Evolutionary conservation across 1,284 basidiomycete species (phyloP).

Genomic region (Papiliotrema fonsecae): DNA sequence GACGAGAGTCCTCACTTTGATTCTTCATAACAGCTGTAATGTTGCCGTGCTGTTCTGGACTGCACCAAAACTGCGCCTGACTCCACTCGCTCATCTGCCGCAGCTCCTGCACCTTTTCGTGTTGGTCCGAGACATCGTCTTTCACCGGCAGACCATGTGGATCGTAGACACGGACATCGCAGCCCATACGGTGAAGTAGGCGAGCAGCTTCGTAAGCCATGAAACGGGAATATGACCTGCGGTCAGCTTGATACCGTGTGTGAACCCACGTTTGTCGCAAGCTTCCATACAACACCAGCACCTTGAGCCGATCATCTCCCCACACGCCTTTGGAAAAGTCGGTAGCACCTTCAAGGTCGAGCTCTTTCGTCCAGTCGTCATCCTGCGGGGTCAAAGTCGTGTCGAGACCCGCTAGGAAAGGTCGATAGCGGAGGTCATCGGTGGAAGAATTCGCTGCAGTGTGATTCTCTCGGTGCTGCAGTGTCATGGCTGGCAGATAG

Average conservation of each 20-base stretch:
- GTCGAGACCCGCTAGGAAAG: too few species aligned
- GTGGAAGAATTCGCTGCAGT: too few species aligned
- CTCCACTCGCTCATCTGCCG: slow-evolving; percentile 32
- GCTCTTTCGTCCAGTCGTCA: slow-evolving; percentile 11
- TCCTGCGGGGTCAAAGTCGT: not conserved
- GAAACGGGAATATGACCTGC: slow-evolving; percentile 43
- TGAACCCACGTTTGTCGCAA: slow-evolving; percentile 32
- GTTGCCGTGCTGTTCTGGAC: slow-evolving; percentile 45
- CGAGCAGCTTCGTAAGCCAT: slow-evolving; percentile 44
- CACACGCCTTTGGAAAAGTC: slow-evolving; percentile 1
- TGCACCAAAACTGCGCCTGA: slow-evolving; percentile 44
- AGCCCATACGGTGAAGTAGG: slow-evolving; percentile 36
- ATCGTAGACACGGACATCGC: slow-evolving; percentile 43
- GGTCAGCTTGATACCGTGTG: not conserved
- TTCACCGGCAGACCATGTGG: slow-evolving; percentile 44
- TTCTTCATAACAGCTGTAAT: slow-evolving; percentile 48
- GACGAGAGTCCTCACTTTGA: slow-evolving; percentile 24
- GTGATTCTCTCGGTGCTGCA: too few species aligned
- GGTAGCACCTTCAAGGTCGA: slow-evolving; percentile 8
- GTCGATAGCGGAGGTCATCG: too few species aligned
- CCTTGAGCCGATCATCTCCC: slow-evolving; percentile 13
- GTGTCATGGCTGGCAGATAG: too few species aligned
- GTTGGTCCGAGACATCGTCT: slow-evolving; percentile 33
- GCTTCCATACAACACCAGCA: slow-evolving; percentile 42
- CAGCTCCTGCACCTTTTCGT: slow-evolving; percentile 40